These are phyloP conservation scores for Drechslerella stenobrocha DNA, from an alignment of 2,329 filamentous ascomycete genomes.

Conservation along the genomic window DNA sequence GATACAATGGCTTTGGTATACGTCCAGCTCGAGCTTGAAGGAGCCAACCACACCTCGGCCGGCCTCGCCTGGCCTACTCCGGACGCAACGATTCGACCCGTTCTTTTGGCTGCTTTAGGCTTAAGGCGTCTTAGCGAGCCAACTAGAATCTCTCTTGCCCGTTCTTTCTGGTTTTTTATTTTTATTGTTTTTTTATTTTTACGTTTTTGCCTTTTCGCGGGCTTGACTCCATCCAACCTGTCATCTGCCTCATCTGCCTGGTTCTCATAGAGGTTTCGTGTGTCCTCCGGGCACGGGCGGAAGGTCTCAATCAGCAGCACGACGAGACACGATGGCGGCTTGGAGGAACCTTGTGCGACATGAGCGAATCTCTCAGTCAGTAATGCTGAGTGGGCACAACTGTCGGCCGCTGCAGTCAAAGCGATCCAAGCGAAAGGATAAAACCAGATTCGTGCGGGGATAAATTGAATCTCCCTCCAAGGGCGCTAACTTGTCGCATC, in stretches of 20 bases:
- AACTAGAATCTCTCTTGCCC: no score
- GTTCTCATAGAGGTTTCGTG: not conserved
- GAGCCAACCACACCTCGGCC: slow-evolving; percentile 19
- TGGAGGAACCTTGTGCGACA: not conserved
- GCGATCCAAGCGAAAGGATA: slow-evolving; percentile 31
- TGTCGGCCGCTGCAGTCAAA: slow-evolving; percentile 13
- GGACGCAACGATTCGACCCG: slow-evolving; percentile 18
- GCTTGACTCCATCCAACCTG: no score
- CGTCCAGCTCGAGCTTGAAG: slow-evolving; percentile 20
- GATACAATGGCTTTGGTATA: slow-evolving; percentile 38
- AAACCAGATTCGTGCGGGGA: slow-evolving; percentile 37
- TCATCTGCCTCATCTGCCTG: not conserved
- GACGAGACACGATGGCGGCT: not conserved
- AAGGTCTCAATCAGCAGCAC: not conserved
- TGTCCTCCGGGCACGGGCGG: not conserved
- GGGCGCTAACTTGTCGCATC: slow-evolving; percentile 19
- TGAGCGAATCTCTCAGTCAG: not conserved
- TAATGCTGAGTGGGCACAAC: not conserved
- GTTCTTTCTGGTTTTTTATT: no score
- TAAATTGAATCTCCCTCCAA: slow-evolving; percentile 4
- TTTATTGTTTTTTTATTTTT: no score
- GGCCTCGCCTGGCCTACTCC: slow-evolving; percentile 35
- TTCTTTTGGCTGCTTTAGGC: slow-evolving; percentile 40
- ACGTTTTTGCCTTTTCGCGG: no score
- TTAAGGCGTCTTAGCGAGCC: slow-evolving; percentile 22